Evolutionary conservation across 352 stramenopile species (phyloP), one percentile per base, ranked within the genome.

Genomic region (Phytophthora kernoviae): DNA sequence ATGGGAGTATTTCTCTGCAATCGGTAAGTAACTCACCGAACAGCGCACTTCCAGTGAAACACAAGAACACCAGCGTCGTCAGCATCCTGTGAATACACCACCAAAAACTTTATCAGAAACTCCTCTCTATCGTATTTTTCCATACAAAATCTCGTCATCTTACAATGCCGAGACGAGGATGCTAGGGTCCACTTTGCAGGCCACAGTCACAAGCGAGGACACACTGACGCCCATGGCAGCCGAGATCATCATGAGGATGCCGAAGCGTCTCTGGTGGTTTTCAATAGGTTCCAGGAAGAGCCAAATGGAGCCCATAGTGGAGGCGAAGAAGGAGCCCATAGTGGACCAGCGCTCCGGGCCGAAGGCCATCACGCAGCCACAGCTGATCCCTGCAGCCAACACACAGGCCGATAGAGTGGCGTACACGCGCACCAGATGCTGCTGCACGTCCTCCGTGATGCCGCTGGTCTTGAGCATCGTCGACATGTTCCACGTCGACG

Each of bases 151-250:
- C 27, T 14, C 2, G 33, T 6, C 2, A 0, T 42, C 77, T 62
- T 81, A 93, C 84, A 93, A 77, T 43, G 90, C 84, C 22, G 78
- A 88, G 36, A 96, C 73, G 39, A 96, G 62, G 34, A 96, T 84
- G 42, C 70, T 75, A 20, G 88, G 83, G 58, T 96, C 82, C 37
- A 95, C 68, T 36, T 81, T 34, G 10, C 94, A 71, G n/a, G 84
- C 85, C 18, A 95, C 52, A 15, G 82, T 77, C 9, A 96, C 74
- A 26, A 96, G 75, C 20, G 79, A 79, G 21, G 82, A 86, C 55
- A 91, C 68, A 40, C 62, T 88, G 34, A 96, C 56, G 18, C 88
- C 88, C 64, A 91, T 84, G 26, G 71, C 75, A 36, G 83, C 80
- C 1, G 84, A 73, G 30, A 95, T 77, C 26, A 58, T 53, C 74